Conservation (phyloP, 1,284 basidiomycete species). For the Xerocomus amazonicus region DNA sequence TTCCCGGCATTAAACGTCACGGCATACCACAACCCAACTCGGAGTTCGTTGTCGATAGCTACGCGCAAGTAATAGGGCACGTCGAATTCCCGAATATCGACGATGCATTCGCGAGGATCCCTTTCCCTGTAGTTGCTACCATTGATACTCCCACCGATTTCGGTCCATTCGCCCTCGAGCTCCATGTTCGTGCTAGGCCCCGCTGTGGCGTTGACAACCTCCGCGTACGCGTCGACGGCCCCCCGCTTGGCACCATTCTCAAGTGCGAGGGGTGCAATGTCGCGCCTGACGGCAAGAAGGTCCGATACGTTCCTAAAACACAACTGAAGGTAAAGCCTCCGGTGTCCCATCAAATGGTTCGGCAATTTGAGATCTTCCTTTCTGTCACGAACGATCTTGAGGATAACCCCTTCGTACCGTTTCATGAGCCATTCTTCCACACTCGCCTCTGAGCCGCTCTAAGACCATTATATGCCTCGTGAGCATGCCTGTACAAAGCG, state of each 20-base stretch:
- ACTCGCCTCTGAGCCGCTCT: slow-evolving; percentile 84
- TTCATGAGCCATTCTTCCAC: slow-evolving; percentile 97
- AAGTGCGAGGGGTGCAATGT: slow-evolving; percentile 85
- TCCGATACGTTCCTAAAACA: slow-evolving; percentile 93
- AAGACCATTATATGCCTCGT: slow-evolving; percentile 3
- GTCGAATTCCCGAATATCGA: slow-evolving; percentile 96
- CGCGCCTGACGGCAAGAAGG: slow-evolving; percentile 82
- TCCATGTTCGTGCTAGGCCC: slow-evolving; percentile 56
- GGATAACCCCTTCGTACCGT: slow-evolving; percentile 86
- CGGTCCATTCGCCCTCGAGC: slow-evolving; percentile 65
- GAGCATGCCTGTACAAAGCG: background rate
- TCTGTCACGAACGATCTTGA: slow-evolving; percentile 72
- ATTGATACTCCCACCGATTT: slow-evolving; percentile 41
- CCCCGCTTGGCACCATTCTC: slow-evolving; percentile 92
- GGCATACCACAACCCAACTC: slow-evolving; percentile 96
- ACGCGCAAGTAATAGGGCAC: slow-evolving; percentile 97
- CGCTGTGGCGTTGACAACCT: slow-evolving; percentile 84
- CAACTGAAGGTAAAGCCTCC: slow-evolving; percentile 84
- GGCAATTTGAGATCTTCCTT: slow-evolving; percentile 96
- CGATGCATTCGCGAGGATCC: slow-evolving; percentile 87
- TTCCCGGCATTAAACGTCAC: slow-evolving; percentile 83
- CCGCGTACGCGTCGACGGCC: slow-evolving; percentile 97
- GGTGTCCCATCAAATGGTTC: slow-evolving; percentile 94
- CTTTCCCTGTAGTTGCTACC: slow-evolving; percentile 50
- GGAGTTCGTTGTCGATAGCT: slow-evolving; percentile 97